Evolutionary conservation across 345 rosid genomes (phyloP).

Genomic region (Eucalyptus sp.): DNA sequence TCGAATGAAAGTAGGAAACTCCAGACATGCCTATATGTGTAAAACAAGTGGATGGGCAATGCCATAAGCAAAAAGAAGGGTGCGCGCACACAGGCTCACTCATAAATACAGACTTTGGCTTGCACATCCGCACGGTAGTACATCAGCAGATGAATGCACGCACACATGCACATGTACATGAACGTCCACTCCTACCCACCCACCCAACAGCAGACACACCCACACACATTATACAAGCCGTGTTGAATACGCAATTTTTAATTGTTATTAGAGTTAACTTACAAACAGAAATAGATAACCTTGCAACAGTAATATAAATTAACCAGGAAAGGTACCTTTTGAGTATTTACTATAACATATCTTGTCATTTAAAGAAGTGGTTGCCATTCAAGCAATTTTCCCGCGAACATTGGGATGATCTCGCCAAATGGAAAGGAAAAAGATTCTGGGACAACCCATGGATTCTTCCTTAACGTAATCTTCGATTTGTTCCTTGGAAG

Average conservation of each 20-base stretch:
- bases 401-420: slow-evolving; percentile 83
- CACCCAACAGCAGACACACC: neutral
- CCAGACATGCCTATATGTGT: neutral
- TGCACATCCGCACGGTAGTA: neutral
- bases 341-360: neutral
- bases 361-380: neutral
- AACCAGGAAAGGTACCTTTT: neutral
- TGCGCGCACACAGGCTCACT: neutral
- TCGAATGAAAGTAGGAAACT: neutral
- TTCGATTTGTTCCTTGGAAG: slow-evolving; percentile 75
- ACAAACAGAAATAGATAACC: neutral
- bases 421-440: slow-evolving; percentile 66
- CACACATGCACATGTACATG: neutral
- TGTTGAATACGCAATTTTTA: neutral
- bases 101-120: neutral
- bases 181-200: neutral
- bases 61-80: neutral
- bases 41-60: neutral
- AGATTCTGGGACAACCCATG: slow-evolving; percentile 75
- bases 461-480: slow-evolving; percentile 45
- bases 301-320: neutral
- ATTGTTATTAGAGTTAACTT: neutral
- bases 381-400: slow-evolving; percentile 25
- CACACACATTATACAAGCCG: neutral
- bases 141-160: neutral